These are phyloP conservation scores for baker's yeast (Saccharomyces cerevisiae) DNA, from an alignment of 805 yeast species.

Conservation along the genomic window DNA sequence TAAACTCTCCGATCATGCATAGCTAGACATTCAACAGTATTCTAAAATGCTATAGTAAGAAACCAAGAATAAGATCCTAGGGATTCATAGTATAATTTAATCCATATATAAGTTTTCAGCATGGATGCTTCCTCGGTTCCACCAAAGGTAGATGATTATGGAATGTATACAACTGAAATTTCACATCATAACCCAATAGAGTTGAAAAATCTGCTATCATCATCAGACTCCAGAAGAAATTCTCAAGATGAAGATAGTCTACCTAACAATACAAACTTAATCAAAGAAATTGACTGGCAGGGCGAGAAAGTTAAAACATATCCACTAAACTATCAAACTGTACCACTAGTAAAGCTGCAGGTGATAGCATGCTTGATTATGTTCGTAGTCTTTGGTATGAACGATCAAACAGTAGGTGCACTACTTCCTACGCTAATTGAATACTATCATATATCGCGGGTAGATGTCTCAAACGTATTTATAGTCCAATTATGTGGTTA, in stretches of 20 bases:
- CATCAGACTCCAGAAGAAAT: not conserved
- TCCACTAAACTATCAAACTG: constrained; percentile 22
- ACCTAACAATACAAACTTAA: not conserved
- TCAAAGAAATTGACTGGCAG: constrained; percentile 20
- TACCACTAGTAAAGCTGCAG: constrained; percentile 23
- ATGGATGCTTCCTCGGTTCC: not conserved
- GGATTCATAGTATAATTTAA: not conserved
- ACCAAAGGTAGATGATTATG: not conserved
- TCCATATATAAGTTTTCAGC: not conserved
- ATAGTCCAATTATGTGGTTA: constrained; percentile 27
- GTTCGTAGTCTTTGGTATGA: constrained; percentile 29
- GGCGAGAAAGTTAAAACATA: constrained; percentile 20
- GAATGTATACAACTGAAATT: not conserved
- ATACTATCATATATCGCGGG: constrained; percentile 21
- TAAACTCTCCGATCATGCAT: not conserved
- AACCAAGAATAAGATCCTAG: not conserved
- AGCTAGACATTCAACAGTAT: not conserved
- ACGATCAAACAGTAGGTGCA: constrained; percentile 30
- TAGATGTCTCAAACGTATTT: constrained; percentile 25
- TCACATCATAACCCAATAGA: not conserved
- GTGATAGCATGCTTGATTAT: constrained; percentile 22
- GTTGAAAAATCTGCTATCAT: not conserved
- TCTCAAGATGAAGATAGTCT: not conserved
- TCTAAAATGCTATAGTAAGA: not conserved
- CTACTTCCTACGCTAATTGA: constrained; percentile 26